These are phyloP conservation scores for Penicillium dipodomyicola DNA, from an alignment of 495 filamentous ascomycete genomes.

Conservation along the genomic window DNA sequence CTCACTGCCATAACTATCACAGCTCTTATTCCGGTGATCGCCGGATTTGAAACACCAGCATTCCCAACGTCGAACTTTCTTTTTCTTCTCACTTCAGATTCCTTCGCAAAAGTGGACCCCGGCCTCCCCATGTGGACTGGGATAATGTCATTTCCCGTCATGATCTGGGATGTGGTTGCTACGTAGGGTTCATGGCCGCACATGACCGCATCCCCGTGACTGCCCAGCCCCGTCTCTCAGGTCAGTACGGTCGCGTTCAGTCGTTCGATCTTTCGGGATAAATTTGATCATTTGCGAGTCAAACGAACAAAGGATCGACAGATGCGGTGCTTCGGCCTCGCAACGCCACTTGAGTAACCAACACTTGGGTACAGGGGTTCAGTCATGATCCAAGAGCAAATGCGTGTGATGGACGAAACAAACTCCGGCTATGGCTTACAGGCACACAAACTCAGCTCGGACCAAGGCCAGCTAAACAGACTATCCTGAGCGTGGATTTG, in stretches of 20 bases:
- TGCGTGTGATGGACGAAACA: neutral
- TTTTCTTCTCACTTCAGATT: conserved; percentile 2
- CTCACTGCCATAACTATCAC: conserved; percentile 10
- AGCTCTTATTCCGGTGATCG: conserved; percentile 7
- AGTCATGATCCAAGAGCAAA: neutral
- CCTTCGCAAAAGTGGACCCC: neutral
- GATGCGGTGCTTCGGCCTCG: neutral
- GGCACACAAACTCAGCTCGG: too few species aligned
- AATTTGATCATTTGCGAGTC: neutral
- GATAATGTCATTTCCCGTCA: conserved; percentile 1
- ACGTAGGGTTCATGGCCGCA: neutral
- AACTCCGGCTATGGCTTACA: neutral
- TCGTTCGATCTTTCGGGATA: neutral
- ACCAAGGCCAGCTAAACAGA: neutral
- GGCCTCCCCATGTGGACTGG: neutral
- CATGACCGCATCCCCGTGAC: neutral
- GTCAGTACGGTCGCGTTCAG: neutral
- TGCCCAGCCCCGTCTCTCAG: neutral
- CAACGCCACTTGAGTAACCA: too few species aligned
- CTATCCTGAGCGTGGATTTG: neutral
- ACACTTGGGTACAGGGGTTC: neutral
- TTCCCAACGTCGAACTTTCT: conserved; percentile 17
- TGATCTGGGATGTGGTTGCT: neutral
- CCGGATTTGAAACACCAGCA: conserved; percentile 15
- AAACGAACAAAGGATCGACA: neutral